phyloP scores from a whole-genome alignment of 176 grass and related monocot species.

The Poa annua region DNA sequence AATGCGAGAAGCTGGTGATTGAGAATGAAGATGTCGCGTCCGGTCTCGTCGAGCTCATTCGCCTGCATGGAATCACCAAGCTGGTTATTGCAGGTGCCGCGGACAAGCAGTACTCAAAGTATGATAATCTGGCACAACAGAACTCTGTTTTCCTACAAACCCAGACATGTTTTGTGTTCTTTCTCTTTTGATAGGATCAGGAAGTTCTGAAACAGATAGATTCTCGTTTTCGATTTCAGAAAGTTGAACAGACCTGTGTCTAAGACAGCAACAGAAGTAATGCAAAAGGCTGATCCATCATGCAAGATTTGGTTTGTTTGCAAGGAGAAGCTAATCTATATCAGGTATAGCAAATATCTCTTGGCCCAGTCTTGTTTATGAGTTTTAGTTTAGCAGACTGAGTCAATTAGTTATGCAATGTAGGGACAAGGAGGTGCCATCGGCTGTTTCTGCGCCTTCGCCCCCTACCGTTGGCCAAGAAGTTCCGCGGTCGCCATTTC shows the following conservation, averaged over 20 bases:
- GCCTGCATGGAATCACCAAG: slow-evolving; percentile 46
- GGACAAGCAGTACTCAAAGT: slow-evolving; percentile 64
- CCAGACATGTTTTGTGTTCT: neutral
- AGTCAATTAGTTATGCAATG: neutral
- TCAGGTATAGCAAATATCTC: slow-evolving; percentile 48
- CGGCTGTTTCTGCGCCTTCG: slow-evolving; percentile 1
- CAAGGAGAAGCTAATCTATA: slow-evolving; percentile 61
- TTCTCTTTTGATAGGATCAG: neutral
- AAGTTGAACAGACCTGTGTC: slow-evolving; percentile 52
- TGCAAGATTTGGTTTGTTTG: slow-evolving; percentile 71
- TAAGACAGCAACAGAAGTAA: slow-evolving; percentile 50
- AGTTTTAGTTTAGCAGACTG: neutral
- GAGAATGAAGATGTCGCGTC: slow-evolving; percentile 54
- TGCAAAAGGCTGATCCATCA: slow-evolving; percentile 63
- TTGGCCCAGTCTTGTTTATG: neutral
- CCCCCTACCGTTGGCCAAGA: neutral
- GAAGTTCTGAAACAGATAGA: neutral
- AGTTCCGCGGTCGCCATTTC: slow-evolving; percentile 22
- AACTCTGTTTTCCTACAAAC: neutral
- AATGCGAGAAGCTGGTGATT: slow-evolving; percentile 59
- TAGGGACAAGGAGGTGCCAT: slow-evolving; percentile 11
- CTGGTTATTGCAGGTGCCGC: slow-evolving; percentile 57
- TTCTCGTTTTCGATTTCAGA: slow-evolving; percentile 38
- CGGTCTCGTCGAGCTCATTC: slow-evolving; percentile 64
- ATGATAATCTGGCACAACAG: neutral